phyloP scores from a whole-genome alignment of 164 flowering plant genomes.

The Nymphaea thermarum region DNA sequence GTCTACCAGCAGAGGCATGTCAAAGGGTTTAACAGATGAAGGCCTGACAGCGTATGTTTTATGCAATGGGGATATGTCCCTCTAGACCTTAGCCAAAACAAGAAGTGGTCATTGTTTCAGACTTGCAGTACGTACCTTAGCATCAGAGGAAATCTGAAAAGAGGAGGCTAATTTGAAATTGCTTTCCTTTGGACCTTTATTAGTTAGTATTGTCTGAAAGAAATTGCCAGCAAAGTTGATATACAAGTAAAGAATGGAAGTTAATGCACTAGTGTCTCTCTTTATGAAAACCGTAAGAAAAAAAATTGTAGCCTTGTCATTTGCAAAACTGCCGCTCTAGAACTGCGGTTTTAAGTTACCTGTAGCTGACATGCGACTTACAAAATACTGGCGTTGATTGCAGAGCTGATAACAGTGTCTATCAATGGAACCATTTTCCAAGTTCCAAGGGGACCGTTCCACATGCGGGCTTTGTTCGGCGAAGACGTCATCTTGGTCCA shows the following conservation, averaged over 20 bases:
- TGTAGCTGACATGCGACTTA: neutral
- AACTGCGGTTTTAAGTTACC: neutral
- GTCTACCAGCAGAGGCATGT: too few relatives aligned
- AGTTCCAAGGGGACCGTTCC: constrained; percentile 57
- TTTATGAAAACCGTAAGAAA: neutral
- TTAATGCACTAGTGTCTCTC: neutral
- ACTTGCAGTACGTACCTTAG: too few relatives aligned
- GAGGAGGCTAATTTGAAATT: too few relatives aligned
- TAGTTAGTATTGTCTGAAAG: neutral
- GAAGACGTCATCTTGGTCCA: constrained; percentile 60
- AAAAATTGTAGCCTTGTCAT: too few relatives aligned
- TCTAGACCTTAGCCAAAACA: too few relatives aligned
- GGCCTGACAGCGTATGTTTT: too few relatives aligned
- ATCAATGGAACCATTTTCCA: constrained; percentile 77
- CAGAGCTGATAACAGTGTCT: constrained; percentile 64
- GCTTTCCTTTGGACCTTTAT: too few relatives aligned
- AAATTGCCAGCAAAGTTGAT: neutral
- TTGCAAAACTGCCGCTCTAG: neutral
- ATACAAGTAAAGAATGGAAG: too few relatives aligned
- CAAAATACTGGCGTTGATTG: neutral
- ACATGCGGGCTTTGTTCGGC: constrained; percentile 69
- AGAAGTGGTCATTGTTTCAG: too few relatives aligned
- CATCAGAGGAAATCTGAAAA: too few relatives aligned
- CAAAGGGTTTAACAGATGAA: too few relatives aligned
- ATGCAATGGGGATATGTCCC: too few relatives aligned